A percentile compares a stretch with the other conserved stretches of the same genome.
Conservation (phyloP, 495 filamentous ascomycete species). For the Penicillium cosmopolitanum region DNA sequence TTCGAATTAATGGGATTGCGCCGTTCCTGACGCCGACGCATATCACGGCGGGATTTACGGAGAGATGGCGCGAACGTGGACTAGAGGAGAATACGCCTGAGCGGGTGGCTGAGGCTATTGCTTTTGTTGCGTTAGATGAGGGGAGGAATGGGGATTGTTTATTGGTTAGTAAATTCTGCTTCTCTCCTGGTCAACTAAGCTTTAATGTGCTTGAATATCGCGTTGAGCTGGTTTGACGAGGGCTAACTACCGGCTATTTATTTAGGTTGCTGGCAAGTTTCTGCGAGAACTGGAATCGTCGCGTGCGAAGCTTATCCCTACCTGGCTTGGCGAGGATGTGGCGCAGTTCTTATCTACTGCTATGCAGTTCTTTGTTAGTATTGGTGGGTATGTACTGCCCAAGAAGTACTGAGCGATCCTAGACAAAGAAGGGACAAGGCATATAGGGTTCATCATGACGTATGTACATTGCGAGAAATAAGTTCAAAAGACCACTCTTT, state of each 20-base stretch:
- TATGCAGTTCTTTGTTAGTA: constrained; percentile 30
- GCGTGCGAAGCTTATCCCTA: constrained; percentile 20
- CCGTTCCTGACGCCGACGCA: constrained; percentile 37
- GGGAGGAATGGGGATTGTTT: constrained; percentile 20
- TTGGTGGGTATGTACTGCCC: constrained; percentile 38
- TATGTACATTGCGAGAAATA: background rate
- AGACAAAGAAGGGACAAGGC: background rate
- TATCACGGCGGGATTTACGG: constrained; percentile 27
- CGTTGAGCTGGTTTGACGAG: background rate
- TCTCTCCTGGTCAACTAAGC: background rate
- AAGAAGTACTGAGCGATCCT: constrained; percentile 10
- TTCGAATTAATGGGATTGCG: constrained; percentile 34
- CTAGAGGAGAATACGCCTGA: constrained; percentile 30
- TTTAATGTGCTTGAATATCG: background rate
- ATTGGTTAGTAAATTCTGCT: constrained; percentile 15
- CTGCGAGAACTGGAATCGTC: constrained; percentile 30
- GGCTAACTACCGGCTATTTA: no score
- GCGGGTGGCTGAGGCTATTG: constrained; percentile 30
- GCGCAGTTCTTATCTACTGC: constrained; percentile 29
- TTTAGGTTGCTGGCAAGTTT: constrained; percentile 33
- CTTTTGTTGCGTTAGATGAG: constrained; percentile 20
- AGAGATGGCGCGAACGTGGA: constrained; percentile 26
- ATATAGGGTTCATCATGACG: background rate
- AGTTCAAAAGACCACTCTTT: background rate
- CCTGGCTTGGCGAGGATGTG: constrained; percentile 34